These are phyloP conservation scores for Chalciporus piperatus DNA, from an alignment of 768 basidiomycete genomes.

Conservation along the genomic window DNA sequence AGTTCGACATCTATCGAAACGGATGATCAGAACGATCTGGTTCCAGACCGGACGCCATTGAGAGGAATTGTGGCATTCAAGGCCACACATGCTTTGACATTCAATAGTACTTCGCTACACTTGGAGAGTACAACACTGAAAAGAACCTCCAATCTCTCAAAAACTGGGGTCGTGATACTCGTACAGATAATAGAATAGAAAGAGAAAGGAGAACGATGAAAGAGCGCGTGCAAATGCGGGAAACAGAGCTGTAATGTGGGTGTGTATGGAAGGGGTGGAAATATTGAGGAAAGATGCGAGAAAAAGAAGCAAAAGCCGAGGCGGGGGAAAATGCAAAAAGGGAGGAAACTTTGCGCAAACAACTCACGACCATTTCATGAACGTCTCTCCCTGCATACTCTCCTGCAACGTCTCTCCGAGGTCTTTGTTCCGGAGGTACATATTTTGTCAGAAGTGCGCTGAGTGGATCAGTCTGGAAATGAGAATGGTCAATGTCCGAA, in stretches of 20 bases:
- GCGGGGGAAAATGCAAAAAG: conserved; percentile 6
- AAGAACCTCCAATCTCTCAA: conserved; percentile 9
- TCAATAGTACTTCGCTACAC: conserved; percentile 22
- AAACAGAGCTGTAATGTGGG: conserved; percentile 19
- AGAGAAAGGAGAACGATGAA: conserved; percentile 18
- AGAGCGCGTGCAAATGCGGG: conserved; percentile 18
- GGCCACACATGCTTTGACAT: conserved; percentile 4
- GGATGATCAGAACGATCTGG: conserved; percentile 9
- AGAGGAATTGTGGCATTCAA: background rate
- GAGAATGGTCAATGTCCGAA: background rate
- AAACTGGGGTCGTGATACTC: conserved; percentile 10
- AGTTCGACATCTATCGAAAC: conserved; percentile 71
- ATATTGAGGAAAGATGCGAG: conserved; percentile 5
- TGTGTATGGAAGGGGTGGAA: conserved; percentile 9
- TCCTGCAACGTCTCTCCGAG: conserved; percentile 68
- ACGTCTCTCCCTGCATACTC: conserved; percentile 73
- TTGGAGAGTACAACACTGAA: conserved; percentile 21
- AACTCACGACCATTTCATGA: conserved; percentile 76
- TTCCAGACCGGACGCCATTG: too few species aligned
- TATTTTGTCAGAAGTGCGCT: conserved; percentile 81
- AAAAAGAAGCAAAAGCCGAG: conserved; percentile 8
- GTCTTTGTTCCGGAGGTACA: conserved; percentile 74
- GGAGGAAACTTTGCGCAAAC: conserved; percentile 12
- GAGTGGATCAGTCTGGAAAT: conserved; percentile 72
- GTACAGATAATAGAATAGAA: conserved; percentile 23